Evolutionary conservation across 2,329 filamentous ascomycete species (phyloP), one percentile per base, ranked within the genome.

Genomic region (Cladosporium sp.): DNA sequence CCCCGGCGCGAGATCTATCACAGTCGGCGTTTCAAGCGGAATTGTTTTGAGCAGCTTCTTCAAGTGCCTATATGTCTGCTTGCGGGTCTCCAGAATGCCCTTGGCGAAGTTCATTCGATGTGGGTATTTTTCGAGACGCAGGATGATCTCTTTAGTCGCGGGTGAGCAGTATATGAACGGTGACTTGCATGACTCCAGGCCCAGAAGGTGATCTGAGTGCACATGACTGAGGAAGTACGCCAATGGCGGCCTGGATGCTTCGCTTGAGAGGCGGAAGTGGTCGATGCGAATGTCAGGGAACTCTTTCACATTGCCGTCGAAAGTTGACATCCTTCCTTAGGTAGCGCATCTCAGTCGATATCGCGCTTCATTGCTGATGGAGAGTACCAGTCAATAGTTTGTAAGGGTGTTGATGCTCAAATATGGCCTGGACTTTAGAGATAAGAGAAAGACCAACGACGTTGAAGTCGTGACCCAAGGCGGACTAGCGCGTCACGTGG

Each of bases 221-320:
- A 95, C 83, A 78, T 97, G 92, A 68, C 87, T 95, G 22, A 97
- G 76, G 65, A 97, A 95, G 67, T 86, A 93, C 13, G 87, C 90
- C 52, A 93, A 70, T 0, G 89, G 87, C 3, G 86, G 78, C 3
- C 42, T 46, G 38, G 28, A 18, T 28, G n/a, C 19, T 77, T 13
- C 70, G 70, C 5, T 74, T 73, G 3, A 74, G 71, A 43, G 77
- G 72, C 87, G 81, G 62, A 96, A 96, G 72, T 84, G 89, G 70
- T 96, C 91, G 58, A 96, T 84, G 61, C 84, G 76, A 55, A 95
- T 90, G 38, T 84, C 80, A 3, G 88, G 88, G 60, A 95, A 95
- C 64, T 95, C 89, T 53, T 75, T 70, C 53, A 90, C 73, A 34
- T 84, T 70, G 46, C 87, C 87, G 59, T 86, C 77, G 66, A 91